phyloP scores from a whole-genome alignment of 2,329 filamentous ascomycete species.

The Colletotrichum orbiculare region DNA sequence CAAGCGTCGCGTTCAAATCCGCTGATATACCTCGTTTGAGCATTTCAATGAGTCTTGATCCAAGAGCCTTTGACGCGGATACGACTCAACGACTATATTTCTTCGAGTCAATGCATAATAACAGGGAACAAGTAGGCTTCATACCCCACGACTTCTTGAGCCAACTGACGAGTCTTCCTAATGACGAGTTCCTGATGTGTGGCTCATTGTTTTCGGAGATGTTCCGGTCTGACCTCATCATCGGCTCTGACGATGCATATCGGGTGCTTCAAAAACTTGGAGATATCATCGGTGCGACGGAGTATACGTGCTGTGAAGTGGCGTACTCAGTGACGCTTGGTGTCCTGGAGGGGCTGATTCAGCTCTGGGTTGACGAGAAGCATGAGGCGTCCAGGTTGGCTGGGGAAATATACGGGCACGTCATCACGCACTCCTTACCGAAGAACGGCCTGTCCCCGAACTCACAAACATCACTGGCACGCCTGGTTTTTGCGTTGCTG shows the following conservation, averaged over 20 bases:
- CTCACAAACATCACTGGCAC: conserved; percentile 74
- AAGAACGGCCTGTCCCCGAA: conserved; percentile 76
- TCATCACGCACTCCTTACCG: conserved; percentile 74
- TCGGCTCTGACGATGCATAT: conserved; percentile 58
- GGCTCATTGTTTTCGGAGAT: conserved; percentile 62
- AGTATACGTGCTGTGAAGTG: conserved; percentile 79
- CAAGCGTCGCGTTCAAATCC: conserved; percentile 48
- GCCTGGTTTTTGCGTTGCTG: conserved; percentile 77
- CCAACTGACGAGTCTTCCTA: conserved; percentile 58
- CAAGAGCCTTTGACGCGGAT: conserved; percentile 59
- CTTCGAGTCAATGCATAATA: conserved; percentile 54
- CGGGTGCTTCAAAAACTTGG: conserved; percentile 63
- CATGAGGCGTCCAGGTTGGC: conserved; percentile 73
- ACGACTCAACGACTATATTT: conserved; percentile 59
- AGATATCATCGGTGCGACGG: conserved; percentile 63
- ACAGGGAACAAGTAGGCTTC: conserved; percentile 58
- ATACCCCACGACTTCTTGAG: conserved; percentile 64
- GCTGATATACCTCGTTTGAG: conserved; percentile 60
- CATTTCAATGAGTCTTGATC: conserved; percentile 53
- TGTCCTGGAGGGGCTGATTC: conserved; percentile 71
- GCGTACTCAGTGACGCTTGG: conserved; percentile 75
- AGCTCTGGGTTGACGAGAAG: conserved; percentile 70
- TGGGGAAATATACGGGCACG: conserved; percentile 82
- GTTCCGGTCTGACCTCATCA: conserved; percentile 63
- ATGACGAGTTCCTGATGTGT: conserved; percentile 66